phyloP scores from a whole-genome alignment of 2,329 filamentous ascomycete species.

The Clarireedia paspali region DNA sequence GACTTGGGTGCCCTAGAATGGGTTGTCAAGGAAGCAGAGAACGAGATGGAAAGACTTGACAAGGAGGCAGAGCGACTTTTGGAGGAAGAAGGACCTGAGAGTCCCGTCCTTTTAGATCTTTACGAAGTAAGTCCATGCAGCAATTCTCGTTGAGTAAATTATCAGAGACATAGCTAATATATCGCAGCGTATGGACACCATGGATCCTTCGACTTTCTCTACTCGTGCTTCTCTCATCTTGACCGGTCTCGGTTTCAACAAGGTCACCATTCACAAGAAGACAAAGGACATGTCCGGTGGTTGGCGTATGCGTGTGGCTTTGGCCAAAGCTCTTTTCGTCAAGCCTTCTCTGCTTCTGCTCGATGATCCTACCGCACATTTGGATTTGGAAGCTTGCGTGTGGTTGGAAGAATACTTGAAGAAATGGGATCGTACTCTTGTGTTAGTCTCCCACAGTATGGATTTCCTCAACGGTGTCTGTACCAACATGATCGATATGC shows the following conservation, averaged over 20 bases:
- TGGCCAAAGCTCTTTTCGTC: constrained; percentile 96
- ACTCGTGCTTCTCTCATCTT: constrained; percentile 94
- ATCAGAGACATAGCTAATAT: constrained; percentile 15
- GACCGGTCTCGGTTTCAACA: constrained; percentile 99
- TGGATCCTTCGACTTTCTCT: constrained; percentile 96
- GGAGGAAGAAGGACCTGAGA: constrained; percentile 87
- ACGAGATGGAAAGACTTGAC: constrained; percentile 86
- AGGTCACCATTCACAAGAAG: constrained; percentile 95
- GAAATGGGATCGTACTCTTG: constrained; percentile 97
- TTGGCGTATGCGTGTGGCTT: constrained; percentile 98
- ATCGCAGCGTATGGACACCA: constrained; percentile 84
- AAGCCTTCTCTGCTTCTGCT: constrained; percentile 93
- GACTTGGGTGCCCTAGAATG: constrained; percentile 91
- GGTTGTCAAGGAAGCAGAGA: constrained; percentile 92
- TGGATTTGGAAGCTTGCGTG: constrained; percentile 98
- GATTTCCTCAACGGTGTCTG: constrained; percentile 99
- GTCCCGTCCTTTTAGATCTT: constrained; percentile 80
- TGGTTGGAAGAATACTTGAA: constrained; percentile 99
- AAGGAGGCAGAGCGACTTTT: constrained; percentile 81
- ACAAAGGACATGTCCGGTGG: constrained; percentile 99
- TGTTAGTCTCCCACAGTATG: constrained; percentile 95
- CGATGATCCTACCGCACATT: constrained; percentile 96
- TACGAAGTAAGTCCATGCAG: constrained; percentile 68
- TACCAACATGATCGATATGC: constrained; percentile 98
- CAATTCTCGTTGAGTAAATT: constrained; percentile 14